Base-by-base conservation (phyloP, 306 rosid species). In the Trichosanthes truncata region DNA sequence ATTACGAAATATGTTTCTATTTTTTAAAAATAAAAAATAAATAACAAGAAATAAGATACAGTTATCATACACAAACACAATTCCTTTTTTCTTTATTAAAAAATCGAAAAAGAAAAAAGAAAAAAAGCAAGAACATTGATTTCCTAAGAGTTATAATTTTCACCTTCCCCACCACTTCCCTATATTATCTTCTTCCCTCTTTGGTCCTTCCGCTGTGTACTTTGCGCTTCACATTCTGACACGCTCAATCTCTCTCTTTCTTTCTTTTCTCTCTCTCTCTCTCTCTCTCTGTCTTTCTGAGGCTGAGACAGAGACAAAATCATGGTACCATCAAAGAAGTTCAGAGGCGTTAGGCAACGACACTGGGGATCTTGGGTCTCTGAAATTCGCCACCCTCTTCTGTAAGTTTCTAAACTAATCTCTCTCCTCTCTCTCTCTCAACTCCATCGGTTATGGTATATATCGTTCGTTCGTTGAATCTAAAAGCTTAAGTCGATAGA, bases 311-410 rank as follows among this genome's bases (percentile, higher is more conserved):
- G 53, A 59, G 46, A 43, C 55, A 71, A 45, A 45, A 72, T 8
- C 71, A 85, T 82, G 87, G 88, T 81, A 56, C 83, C 80, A 36
- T 76, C 90, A 25, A 85, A 87, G 84, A 87, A 87, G 87, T 85
- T 83, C 84, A 83, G 88, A 83, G 90, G 90, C 5, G 90, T 87
- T 43, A 78, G 90, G 82, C 90, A 87, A 78, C 80, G 90, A 13
- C 88, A 87, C 0, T 87, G 90, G 90, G 90, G 90, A 25, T 87
- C 90, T 5, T 87, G 90, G 90, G 90, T 87, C 20, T 76, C 90
- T 4, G 90, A 87, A 85, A 87, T 87, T 51, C 88, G 88, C 55
- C 90, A 87, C 78, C 90, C 90, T 17, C 74, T 87, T 73, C 82
- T 87, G 90, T 87, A 85, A 81, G 76, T 73, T 51, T 46, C 52